phyloP scores from a whole-genome alignment of 768 basidiomycete species.

The Boletus insuetus region DNA sequence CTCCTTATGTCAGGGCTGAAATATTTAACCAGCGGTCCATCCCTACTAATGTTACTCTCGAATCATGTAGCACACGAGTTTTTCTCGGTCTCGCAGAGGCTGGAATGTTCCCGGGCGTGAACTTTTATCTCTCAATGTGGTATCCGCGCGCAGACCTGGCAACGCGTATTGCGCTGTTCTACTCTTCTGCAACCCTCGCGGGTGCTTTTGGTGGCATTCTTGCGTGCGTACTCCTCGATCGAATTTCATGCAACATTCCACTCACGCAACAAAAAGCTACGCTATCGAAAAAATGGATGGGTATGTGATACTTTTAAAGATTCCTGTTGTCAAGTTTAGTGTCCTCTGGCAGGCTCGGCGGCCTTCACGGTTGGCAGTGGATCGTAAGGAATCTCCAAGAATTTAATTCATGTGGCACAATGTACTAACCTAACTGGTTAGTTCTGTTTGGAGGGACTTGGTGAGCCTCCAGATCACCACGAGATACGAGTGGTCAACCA shows the following conservation, averaged over 20 bases:
- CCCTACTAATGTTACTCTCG: background rate
- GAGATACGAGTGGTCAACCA: background rate
- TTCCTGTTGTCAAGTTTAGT: background rate
- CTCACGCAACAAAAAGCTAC: constrained; percentile 27
- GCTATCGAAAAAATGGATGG: constrained; percentile 35
- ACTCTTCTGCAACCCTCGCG: constrained; percentile 56
- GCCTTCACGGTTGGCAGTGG: constrained; percentile 38
- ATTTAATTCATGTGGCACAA: background rate
- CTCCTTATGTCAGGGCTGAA: constrained; percentile 29
- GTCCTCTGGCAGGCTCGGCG: constrained; percentile 18
- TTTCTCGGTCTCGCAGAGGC: constrained; percentile 48
- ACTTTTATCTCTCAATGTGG: constrained; percentile 53
- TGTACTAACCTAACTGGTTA: constrained; percentile 4
- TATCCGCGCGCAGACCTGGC: constrained; percentile 58
- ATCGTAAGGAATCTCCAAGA: constrained; percentile 28
- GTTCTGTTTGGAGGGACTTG: constrained; percentile 33
- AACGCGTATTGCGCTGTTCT: constrained; percentile 57
- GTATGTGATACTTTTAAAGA: constrained; percentile 20
- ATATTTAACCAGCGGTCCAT: background rate
- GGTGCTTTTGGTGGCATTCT: constrained; percentile 50
- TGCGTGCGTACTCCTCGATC: constrained; percentile 34
- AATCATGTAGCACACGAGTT: constrained; percentile 31
- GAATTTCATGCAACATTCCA: background rate
- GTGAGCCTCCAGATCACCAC: constrained; percentile 8
- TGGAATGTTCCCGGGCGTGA: constrained; percentile 41